Percentiles rank a stretch among this genome's conserved stretches.
These are phyloP conservation scores for Akanthomyces dipterigenus DNA, from an alignment of 2,329 filamentous ascomycete genomes.

Conservation along the genomic window DNA sequence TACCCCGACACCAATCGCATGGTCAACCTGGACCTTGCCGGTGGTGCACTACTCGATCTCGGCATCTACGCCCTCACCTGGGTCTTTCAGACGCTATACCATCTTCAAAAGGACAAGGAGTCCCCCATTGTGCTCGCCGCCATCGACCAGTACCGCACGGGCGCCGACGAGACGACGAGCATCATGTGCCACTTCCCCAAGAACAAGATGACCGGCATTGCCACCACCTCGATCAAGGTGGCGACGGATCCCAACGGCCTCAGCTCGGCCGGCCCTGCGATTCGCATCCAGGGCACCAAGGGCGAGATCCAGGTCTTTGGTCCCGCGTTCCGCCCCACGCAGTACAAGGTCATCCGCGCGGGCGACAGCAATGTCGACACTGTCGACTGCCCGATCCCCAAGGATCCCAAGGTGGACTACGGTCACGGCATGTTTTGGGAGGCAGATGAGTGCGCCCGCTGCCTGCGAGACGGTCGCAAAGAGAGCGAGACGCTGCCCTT, in stretches of 20 bases:
- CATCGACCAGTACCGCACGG: constrained; percentile 66
- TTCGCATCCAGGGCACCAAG: constrained; percentile 72
- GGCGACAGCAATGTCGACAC: constrained; percentile 40
- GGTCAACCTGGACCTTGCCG: constrained; percentile 75
- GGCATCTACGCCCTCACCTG: constrained; percentile 87
- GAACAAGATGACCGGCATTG: constrained; percentile 64
- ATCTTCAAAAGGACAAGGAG: constrained; percentile 66
- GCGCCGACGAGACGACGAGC: constrained; percentile 71
- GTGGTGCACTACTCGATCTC: constrained; percentile 75
- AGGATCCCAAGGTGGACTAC: constrained; percentile 40
- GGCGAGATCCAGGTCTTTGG: constrained; percentile 78
- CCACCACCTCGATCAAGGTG: constrained; percentile 58
- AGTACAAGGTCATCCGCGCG: constrained; percentile 56
- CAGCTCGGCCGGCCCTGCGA: constrained; percentile 54
- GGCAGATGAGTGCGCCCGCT: constrained; percentile 71
- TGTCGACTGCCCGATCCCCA: constrained; percentile 47
- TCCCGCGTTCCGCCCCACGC: constrained; percentile 61
- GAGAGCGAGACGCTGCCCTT: constrained; percentile 66
- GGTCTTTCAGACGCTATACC: constrained; percentile 86
- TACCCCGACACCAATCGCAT: constrained; percentile 63
- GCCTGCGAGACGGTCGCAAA: constrained; percentile 67
- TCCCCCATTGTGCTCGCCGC: constrained; percentile 61
- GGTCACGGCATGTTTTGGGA: constrained; percentile 89
- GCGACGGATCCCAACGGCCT: constrained; percentile 55
- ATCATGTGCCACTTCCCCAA: constrained; percentile 70